These are phyloP conservation scores for Pterulicium gracile DNA, from an alignment of 1,284 basidiomycete genomes.

Conservation along the genomic window DNA sequence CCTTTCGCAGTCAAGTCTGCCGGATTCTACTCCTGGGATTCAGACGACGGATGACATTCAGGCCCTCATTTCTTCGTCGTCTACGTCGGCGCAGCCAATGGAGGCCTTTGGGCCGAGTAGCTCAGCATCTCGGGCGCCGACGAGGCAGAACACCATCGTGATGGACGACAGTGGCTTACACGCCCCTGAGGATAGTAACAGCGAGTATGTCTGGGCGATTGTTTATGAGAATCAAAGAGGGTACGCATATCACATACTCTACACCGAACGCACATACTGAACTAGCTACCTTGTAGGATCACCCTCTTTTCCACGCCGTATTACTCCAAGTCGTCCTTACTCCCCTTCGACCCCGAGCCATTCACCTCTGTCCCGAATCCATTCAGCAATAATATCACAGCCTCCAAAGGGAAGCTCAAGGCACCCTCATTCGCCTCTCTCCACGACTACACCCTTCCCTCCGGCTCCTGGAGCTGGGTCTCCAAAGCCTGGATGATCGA, in stretches of 20 bases:
- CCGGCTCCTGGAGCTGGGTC: slow-evolving; percentile 73
- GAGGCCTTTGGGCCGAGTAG: too few species aligned
- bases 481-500: slow-evolving; percentile 76
- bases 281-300: slow-evolving; percentile 11
- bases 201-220: slow-evolving; percentile 60
- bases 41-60: not conserved
- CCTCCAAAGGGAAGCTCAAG: slow-evolving; percentile 25
- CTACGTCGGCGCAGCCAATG: not conserved
- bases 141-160: not conserved
- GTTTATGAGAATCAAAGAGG: slow-evolving; percentile 75
- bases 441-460: slow-evolving; percentile 62
- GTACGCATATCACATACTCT: slow-evolving; percentile 25
- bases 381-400: slow-evolving; percentile 12
- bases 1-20: not conserved
- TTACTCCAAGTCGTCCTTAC: slow-evolving; percentile 58
- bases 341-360: slow-evolving; percentile 65
- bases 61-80: not conserved
- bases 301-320: slow-evolving; percentile 33
- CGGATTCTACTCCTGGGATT: not conserved
- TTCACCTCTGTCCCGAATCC: slow-evolving; percentile 46
- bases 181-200: not conserved
- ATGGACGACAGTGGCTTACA: not conserved
- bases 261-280: slow-evolving; percentile 3
- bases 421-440: slow-evolving; percentile 44
- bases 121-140: not conserved